Conservation (phyloP, 768 basidiomycete species). For the Amanita rubescens region DNA sequence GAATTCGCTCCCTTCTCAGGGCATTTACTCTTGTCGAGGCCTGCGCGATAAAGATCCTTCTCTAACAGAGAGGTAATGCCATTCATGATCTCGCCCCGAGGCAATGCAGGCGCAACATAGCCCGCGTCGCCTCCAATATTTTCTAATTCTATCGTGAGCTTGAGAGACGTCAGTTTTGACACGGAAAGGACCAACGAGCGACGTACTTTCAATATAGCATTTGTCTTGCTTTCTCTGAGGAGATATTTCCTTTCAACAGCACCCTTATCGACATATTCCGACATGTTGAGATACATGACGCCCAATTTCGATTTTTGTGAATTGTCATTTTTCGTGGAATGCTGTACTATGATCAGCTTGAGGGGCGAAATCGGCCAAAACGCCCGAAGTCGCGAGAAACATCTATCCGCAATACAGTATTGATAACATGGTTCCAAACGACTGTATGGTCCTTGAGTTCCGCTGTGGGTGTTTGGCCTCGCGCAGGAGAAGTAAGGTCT, state of each 20-base stretch:
- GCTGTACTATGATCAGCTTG: constrained; percentile 59
- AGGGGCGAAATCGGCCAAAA: constrained; percentile 54
- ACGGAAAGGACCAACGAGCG: constrained; percentile 1
- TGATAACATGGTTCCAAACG: constrained; percentile 51
- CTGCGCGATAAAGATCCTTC: constrained; percentile 45
- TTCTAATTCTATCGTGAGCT: constrained; percentile 55
- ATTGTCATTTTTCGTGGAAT: constrained; percentile 50
- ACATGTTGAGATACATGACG: constrained; percentile 59
- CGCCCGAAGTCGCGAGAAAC: constrained; percentile 44
- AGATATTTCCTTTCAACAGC: constrained; percentile 58
- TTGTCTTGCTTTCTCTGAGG: constrained; percentile 67
- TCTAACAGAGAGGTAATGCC: constrained; percentile 59
- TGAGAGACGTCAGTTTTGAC: constrained; percentile 1
- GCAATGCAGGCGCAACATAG: constrained; percentile 61
- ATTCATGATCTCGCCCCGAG: constrained; percentile 64
- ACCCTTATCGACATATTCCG: constrained; percentile 63
- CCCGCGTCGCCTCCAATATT: constrained; percentile 44
- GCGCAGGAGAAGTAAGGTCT: constrained; percentile 24
- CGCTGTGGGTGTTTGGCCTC: constrained; percentile 55
- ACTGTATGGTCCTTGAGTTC: constrained; percentile 60
- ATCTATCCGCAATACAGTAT: constrained; percentile 50
- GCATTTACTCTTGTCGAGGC: constrained; percentile 25
- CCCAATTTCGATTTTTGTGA: constrained; percentile 59
- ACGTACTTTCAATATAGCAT: constrained; percentile 68
- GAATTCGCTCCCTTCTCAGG: not conserved